Conservation (phyloP, 345 rosid genomes). For the Erodium maritimum region DNA sequence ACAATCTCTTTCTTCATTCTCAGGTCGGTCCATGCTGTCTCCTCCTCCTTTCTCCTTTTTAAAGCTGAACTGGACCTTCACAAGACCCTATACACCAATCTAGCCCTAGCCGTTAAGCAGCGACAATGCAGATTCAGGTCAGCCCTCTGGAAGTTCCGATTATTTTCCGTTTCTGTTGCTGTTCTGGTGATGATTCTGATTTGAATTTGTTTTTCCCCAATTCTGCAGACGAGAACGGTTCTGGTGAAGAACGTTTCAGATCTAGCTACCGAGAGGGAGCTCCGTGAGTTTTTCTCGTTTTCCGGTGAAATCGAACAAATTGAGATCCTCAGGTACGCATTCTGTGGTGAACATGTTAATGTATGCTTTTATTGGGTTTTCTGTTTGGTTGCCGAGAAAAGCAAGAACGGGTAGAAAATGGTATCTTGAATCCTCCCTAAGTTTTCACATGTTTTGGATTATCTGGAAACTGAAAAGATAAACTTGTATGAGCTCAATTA, state of each 20-base stretch:
- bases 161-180: background rate
- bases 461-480: background rate
- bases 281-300: constrained; percentile 96
- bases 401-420: too few relatives aligned
- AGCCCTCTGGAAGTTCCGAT: background rate
- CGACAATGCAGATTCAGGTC: background rate
- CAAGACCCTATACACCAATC: background rate
- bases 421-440: too few relatives aligned
- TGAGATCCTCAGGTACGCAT: constrained; percentile 41
- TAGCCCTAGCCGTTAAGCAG: background rate
- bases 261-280: constrained; percentile 95
- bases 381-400: background rate
- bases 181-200: background rate
- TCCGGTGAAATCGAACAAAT: constrained; percentile 80
- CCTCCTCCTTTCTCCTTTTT: background rate
- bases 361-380: background rate
- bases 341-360: background rate
- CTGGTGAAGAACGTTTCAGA: constrained; percentile 75
- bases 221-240: constrained; percentile 60
- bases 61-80: background rate
- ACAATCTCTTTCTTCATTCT: background rate
- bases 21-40: background rate
- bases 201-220: background rate
- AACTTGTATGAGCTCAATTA: background rate
- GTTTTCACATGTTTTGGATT: background rate